phyloP scores from a whole-genome alignment of 2,329 filamentous ascomycete species.

The Nannizziopsis barbatae region DNA sequence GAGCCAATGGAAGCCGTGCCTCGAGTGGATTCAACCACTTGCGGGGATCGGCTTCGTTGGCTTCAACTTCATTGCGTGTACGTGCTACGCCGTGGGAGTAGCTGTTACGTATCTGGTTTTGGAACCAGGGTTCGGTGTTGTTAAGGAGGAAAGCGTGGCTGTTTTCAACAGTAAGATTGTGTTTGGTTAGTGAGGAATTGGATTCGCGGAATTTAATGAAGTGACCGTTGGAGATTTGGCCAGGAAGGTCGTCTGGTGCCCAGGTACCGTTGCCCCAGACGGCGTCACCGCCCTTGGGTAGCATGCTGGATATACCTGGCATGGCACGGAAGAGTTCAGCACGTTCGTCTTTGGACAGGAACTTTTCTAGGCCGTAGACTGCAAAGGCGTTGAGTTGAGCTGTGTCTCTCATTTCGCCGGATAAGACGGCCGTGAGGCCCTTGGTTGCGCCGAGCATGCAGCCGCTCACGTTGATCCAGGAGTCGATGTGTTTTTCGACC shows the following conservation, averaged over 20 bases:
- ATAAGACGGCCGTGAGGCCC: slow-evolving; percentile 77
- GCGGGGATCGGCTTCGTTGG: slow-evolving; percentile 59
- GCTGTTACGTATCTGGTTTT: slow-evolving; percentile 55
- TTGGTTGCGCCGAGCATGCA: slow-evolving; percentile 96
- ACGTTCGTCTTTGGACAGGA: slow-evolving; percentile 78
- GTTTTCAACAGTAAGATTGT: slow-evolving; percentile 71
- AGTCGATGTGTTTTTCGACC: slow-evolving; percentile 82
- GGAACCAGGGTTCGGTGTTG: slow-evolving; percentile 77
- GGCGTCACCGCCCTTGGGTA: slow-evolving; percentile 82
- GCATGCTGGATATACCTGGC: slow-evolving; percentile 93
- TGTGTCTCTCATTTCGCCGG: slow-evolving; percentile 96
- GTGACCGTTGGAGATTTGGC: slow-evolving; percentile 63
- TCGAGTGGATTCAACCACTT: slow-evolving; percentile 99
- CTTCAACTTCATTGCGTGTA: slow-evolving; percentile 66
- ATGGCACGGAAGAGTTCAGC: slow-evolving; percentile 92
- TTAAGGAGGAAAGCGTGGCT: slow-evolving; percentile 67
- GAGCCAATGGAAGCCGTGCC: slow-evolving; percentile 72
- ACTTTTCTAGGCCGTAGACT: slow-evolving; percentile 93
- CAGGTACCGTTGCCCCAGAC: slow-evolving; percentile 87
- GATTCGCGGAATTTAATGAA: slow-evolving; percentile 70
- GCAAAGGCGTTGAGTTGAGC: slow-evolving; percentile 93
- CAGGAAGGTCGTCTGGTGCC: slow-evolving; percentile 75
- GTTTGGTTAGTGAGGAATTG: slow-evolving; percentile 49
- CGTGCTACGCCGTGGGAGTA: slow-evolving; percentile 87
- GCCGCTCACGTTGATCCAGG: slow-evolving; percentile 96